Percentiles rank a stretch among this genome's conserved stretches.
These are phyloP conservation scores for Alternaria alternata DNA, from an alignment of 2,329 filamentous ascomycete genomes.

Conservation along the genomic window DNA sequence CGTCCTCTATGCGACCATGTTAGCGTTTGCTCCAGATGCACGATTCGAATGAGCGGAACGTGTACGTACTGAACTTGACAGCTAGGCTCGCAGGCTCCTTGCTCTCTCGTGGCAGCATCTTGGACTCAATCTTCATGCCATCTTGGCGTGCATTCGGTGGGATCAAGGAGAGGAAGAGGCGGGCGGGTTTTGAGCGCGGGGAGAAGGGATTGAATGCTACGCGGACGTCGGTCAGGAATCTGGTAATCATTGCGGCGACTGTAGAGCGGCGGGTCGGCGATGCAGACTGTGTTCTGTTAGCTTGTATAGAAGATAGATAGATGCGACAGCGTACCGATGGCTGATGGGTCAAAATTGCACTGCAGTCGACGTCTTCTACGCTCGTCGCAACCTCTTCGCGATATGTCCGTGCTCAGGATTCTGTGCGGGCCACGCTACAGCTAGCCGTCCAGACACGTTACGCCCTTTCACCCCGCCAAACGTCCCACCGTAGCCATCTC, in stretches of 20 bases:
- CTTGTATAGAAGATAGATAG: background rate
- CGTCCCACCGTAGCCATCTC: slow-evolving; percentile 32
- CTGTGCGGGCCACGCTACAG: slow-evolving; percentile 19
- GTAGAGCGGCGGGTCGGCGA: background rate
- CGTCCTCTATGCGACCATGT: slow-evolving; percentile 72
- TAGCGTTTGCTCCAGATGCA: slow-evolving; percentile 13
- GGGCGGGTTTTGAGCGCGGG: slow-evolving; percentile 77
- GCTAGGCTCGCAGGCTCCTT: slow-evolving; percentile 72
- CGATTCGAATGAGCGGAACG: background rate
- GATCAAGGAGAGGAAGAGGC: slow-evolving; percentile 85
- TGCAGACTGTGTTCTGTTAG: background rate
- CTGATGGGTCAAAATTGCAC: background rate
- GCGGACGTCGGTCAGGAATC: slow-evolving; percentile 84
- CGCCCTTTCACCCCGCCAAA: slow-evolving; percentile 22
- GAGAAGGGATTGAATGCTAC: slow-evolving; percentile 95
- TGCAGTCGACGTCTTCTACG: slow-evolving; percentile 4
- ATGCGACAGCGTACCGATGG: slow-evolving; percentile 1
- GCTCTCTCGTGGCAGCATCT: slow-evolving; percentile 74
- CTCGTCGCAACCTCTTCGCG: slow-evolving; percentile 11
- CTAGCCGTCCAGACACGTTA: slow-evolving; percentile 27
- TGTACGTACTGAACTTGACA: slow-evolving; percentile 82
- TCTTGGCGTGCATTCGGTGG: slow-evolving; percentile 77
- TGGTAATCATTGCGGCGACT: slow-evolving; percentile 74
- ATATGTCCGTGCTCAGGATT: slow-evolving; percentile 34
- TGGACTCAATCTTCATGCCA: slow-evolving; percentile 80